These are phyloP conservation scores for Acanthamoeba triangularis DNA, from an alignment of 208 protist species.

Conservation along the genomic window DNA sequence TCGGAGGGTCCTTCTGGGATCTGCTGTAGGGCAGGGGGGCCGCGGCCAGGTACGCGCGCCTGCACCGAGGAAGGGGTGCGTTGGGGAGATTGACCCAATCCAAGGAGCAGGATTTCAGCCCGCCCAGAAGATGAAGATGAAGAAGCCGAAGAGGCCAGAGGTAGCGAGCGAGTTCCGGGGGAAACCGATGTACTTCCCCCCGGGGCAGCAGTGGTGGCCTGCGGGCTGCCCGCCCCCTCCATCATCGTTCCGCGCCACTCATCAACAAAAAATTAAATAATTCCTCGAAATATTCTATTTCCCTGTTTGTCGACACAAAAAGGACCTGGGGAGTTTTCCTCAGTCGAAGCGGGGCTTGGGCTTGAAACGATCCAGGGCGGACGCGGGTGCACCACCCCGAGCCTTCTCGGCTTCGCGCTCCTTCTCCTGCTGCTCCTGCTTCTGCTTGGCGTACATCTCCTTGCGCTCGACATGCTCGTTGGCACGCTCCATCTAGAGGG, in stretches of 20 bases:
- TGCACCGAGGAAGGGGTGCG: background rate
- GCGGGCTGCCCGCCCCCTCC: background rate
- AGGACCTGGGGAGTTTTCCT: background rate
- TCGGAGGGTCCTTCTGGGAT: conserved; percentile 1
- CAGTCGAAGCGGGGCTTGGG: conserved; percentile 62
- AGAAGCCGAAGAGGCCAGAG: background rate
- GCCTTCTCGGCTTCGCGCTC: background rate
- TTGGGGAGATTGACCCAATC: background rate
- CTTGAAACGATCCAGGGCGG: conserved; percentile 64
- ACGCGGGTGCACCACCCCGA: background rate
- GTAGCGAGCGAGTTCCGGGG: too few species aligned
- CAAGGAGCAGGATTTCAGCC: background rate
- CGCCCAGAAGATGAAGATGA: background rate
- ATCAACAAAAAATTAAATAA: background rate
- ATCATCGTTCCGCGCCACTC: background rate
- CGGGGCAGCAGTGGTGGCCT: too few species aligned
- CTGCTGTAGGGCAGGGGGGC: background rate
- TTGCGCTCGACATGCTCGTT: conserved; percentile 42
- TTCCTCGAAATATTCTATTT: background rate
- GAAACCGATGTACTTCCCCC: too few species aligned
- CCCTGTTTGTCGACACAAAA: background rate
- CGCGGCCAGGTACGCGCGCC: background rate
- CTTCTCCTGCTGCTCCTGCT: background rate
- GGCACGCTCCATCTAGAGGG: background rate
- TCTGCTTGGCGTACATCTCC: conserved; percentile 60